Percentiles rank a stretch among this genome's conserved stretches.
Evolutionary conservation across 805 yeast genomes (phyloP).

Genomic region (Priceomyces haplophilus): DNA sequence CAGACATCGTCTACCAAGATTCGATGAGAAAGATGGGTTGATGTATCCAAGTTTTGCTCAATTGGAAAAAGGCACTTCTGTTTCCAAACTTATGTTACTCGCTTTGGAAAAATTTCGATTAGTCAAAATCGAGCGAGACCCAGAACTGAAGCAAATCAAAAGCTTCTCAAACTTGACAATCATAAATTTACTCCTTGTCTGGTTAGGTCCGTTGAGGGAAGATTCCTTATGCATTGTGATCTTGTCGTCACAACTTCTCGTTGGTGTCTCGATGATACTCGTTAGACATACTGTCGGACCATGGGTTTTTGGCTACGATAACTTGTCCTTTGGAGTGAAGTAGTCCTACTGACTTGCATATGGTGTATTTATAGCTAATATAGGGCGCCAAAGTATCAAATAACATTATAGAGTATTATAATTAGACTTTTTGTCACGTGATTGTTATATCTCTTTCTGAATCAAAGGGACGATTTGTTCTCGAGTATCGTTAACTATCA

Average conservation of each 20-base stretch:
- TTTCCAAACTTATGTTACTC: constrained; percentile 30
- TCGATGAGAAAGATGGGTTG: constrained; percentile 62
- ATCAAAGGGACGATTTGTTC: not conserved
- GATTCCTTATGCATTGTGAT: constrained; percentile 65
- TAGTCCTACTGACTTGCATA: constrained; percentile 9
- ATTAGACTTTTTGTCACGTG: not conserved
- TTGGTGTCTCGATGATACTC: constrained; percentile 65
- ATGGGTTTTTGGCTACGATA: constrained; percentile 85
- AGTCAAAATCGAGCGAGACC: constrained; percentile 33
- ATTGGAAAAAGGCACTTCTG: constrained; percentile 22
- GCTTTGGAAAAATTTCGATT: constrained; percentile 49
- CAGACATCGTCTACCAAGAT: constrained; percentile 86
- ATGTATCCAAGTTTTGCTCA: constrained; percentile 60
- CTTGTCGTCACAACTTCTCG: constrained; percentile 55
- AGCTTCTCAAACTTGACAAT: constrained; percentile 80
- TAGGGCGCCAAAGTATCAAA: not conserved
- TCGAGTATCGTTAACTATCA: not conserved
- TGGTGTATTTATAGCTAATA: not conserved
- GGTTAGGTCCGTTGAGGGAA: constrained; percentile 90
- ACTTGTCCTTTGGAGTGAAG: constrained; percentile 48
- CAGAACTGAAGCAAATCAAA: constrained; percentile 20
- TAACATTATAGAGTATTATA: not conserved
- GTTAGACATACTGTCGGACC: constrained; percentile 84
- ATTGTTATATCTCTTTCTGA: too few relatives aligned
- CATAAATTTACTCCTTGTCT: constrained; percentile 76